These are phyloP conservation scores for Trypanosoma scelopori DNA, from an alignment of 208 protist species.

Conservation along the genomic window DNA sequence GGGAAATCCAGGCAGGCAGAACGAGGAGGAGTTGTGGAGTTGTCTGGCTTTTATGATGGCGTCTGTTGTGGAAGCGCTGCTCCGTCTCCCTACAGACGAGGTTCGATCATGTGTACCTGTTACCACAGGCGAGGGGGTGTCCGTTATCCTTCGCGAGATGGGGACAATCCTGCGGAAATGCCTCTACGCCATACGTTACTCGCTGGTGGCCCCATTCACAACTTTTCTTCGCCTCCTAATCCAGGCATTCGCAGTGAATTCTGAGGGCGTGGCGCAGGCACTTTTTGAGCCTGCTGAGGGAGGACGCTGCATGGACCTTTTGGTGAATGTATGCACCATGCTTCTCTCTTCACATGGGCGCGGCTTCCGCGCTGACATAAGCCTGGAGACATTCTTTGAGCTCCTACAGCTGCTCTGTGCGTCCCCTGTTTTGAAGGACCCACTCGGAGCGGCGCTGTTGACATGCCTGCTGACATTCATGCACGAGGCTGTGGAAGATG, in stretches of 20 bases:
- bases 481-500: constrained; percentile 36
- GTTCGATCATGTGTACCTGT: constrained; percentile 31
- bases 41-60: constrained; percentile 31
- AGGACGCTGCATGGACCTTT: constrained; percentile 42
- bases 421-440: constrained; percentile 49
- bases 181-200: constrained; percentile 57
- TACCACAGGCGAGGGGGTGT: constrained; percentile 37
- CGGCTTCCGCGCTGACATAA: constrained; percentile 43
- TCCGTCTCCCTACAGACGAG: constrained; percentile 52
- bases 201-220: constrained; percentile 43
- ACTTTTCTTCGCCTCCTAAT: constrained; percentile 51
- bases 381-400: constrained; percentile 67
- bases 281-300: constrained; percentile 41
- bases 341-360: constrained; percentile 41
- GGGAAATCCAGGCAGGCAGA: neutral
- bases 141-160: constrained; percentile 37
- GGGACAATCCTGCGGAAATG: constrained; percentile 63
- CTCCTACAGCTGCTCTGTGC: constrained; percentile 60
- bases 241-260: constrained; percentile 32
- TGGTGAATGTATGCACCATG: constrained; percentile 39
- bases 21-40: neutral
- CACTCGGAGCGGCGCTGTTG: constrained; percentile 41
- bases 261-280: constrained; percentile 29
- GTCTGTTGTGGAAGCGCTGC: constrained; percentile 42
- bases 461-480: constrained; percentile 58